Base-by-base conservation (phyloP, 495 filamentous ascomycete genomes). In the Aspergillus saccharolyticus region DNA sequence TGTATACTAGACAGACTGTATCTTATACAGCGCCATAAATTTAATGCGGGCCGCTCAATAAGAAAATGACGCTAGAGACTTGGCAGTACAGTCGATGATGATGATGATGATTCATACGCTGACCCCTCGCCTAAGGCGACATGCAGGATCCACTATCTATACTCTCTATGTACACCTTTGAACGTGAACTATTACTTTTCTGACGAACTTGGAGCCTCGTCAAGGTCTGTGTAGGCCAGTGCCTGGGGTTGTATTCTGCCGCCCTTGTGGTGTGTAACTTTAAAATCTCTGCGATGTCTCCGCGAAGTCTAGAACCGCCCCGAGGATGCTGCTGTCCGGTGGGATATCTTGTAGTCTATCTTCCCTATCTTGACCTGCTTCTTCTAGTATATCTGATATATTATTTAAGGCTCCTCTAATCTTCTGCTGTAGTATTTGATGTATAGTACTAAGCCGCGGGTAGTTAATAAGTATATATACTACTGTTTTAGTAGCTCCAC, bases 321-420 rank as follows among this genome's bases (percentile, higher is more conserved):
- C 33, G 10, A 39, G 33, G 33, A 39, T 12, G 33, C 12, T 39
- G 33, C 33, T 39, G 33, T 39, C 33, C 14, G 33, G 33, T 12
- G 12, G 12, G 33, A 39, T 15, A 39, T 39, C 33, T 39, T 39
- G 33, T 39, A 39, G 10, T 12, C 33, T 39, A 39, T 12, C 33
- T 39, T 39, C 33, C 33, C 33, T 39, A 39, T 12, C 33, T 39
- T 39, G 10, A 12, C 33, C 33, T 39, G 33, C 33, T 12, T 12
- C 33, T 39, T 12, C 33, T 12, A 39, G 33, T 12, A 39, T 39
- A 39, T 39, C 33, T 12, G 33, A 39, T 39, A 69, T 49, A 43
- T 53, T 64, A 48, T 62, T 63, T 42, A 72, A 62, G 46, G 61
- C 63, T 50, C 58, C 59, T 15, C 66, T 57, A 4, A 62, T 59